Conservation (phyloP, 305 asterid genomes). For the Solanum aculeatissimum region DNA sequence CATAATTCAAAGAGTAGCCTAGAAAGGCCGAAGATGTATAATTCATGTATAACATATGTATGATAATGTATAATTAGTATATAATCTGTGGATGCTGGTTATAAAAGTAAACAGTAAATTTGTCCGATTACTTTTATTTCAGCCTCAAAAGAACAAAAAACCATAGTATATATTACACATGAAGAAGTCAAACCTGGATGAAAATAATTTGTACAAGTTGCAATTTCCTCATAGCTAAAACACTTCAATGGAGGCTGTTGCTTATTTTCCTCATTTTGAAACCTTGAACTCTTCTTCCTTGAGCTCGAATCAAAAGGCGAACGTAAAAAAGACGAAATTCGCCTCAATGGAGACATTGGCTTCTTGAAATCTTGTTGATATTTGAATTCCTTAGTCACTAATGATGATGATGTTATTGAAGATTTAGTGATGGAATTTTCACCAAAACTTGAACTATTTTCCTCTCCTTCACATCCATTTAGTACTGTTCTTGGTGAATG, state of each 20-base stretch:
- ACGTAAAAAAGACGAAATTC: slow-evolving; percentile 32
- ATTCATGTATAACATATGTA: background rate
- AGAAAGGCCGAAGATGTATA: background rate
- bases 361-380: slow-evolving; percentile 13
- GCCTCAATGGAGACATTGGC: slow-evolving; percentile 37
- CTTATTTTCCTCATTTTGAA: slow-evolving; percentile 4
- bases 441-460: slow-evolving; percentile 31
- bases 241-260: slow-evolving; percentile 36
- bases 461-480: slow-evolving; percentile 32
- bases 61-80: background rate
- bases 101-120: background rate
- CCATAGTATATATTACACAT: background rate
- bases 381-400: background rate
- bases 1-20: background rate
- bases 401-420: slow-evolving; percentile 7
- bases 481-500: slow-evolving; percentile 58
- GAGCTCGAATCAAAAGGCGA: slow-evolving; percentile 15
- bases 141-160: background rate
- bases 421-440: slow-evolving; percentile 18
- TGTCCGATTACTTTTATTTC: background rate
- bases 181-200: slow-evolving; percentile 29
- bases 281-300: slow-evolving; percentile 18
- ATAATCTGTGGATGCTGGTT: no score
- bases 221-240: slow-evolving; percentile 46
- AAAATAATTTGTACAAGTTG: slow-evolving; percentile 56